phyloP scores from a whole-genome alignment of 148 eudicot species.

The Bassia scoparia region DNA sequence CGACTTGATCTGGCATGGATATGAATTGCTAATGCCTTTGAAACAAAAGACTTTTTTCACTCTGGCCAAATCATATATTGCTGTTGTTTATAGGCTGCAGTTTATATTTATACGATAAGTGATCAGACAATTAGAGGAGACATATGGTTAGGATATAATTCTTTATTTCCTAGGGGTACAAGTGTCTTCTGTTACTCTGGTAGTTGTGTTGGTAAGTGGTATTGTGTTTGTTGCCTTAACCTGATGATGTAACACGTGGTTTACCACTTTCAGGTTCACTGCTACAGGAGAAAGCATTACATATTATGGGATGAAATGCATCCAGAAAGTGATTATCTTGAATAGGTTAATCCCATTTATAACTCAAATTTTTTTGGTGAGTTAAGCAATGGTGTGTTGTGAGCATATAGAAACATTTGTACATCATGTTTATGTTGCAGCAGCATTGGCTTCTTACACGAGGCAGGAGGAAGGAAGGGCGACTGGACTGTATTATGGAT shows the following conservation, averaged over 20 bases:
- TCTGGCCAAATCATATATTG: no score
- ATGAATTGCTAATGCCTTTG: background rate
- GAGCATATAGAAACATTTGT: no score
- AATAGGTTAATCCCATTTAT: slow-evolving; percentile 30
- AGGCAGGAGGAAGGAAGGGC: no score
- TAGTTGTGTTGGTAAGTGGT: no score
- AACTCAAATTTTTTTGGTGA: background rate
- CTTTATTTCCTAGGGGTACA: no score
- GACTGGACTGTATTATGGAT: slow-evolving; percentile 97
- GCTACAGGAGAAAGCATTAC: slow-evolving; percentile 82
- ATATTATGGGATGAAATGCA: slow-evolving; percentile 93
- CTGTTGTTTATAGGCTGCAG: no score
- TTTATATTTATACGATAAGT: no score
- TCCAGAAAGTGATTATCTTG: slow-evolving; percentile 87
- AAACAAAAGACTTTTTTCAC: background rate
- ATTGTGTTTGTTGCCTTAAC: background rate
- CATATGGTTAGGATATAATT: background rate
- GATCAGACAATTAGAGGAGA: background rate
- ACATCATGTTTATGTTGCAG: no score
- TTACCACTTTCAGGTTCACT: slow-evolving; percentile 35
- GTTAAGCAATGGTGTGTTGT: no score
- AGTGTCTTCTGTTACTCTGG: no score
- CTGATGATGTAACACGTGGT: background rate
- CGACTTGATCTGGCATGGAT: background rate
- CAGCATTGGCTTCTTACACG: no score